A percentile compares a stretch with the other conserved stretches of the same genome.
Evolutionary conservation across 306 rosid genomes (phyloP).

Genomic region (Rosa lucieae): DNA sequence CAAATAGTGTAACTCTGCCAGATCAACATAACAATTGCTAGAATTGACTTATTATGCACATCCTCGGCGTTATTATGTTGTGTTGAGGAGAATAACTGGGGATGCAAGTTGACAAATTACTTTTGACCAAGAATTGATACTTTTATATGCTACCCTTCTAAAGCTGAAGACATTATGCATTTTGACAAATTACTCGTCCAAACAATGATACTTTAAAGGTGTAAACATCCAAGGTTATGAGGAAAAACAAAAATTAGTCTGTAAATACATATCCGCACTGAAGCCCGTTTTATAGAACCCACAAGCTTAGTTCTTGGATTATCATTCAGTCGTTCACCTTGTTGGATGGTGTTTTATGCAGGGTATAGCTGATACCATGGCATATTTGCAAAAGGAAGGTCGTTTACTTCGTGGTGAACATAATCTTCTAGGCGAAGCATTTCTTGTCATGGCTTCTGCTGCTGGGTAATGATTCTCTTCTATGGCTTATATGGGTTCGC

Average conservation of each 20-base stretch:
- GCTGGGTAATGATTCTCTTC: slow-evolving; percentile 69
- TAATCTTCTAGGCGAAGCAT: slow-evolving; percentile 97
- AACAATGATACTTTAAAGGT: background rate
- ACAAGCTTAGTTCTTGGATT: slow-evolving; percentile 4
- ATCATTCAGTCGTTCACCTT: slow-evolving; percentile 31
- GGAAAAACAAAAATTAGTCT: background rate
- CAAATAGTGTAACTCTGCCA: background rate
- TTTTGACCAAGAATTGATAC: background rate
- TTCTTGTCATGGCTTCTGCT: slow-evolving; percentile 94
- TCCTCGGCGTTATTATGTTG: background rate
- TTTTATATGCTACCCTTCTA: background rate
- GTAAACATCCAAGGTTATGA: background rate
- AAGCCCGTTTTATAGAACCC: background rate
- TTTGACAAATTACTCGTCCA: background rate
- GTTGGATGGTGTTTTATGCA: slow-evolving; percentile 38
- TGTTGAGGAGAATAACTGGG: background rate
- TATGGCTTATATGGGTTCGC: slow-evolving; percentile 5
- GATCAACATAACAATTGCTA: background rate
- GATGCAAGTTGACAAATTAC: slow-evolving; percentile 1
- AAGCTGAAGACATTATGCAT: background rate
- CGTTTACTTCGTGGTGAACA: slow-evolving; percentile 89
- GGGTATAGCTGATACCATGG: slow-evolving; percentile 95
- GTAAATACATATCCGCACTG: background rate
- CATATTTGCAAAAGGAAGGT: slow-evolving; percentile 83
- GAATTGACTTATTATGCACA: background rate